Conservation (phyloP, 805 yeast genomes). For the Saccharomyces jurei region DNA sequence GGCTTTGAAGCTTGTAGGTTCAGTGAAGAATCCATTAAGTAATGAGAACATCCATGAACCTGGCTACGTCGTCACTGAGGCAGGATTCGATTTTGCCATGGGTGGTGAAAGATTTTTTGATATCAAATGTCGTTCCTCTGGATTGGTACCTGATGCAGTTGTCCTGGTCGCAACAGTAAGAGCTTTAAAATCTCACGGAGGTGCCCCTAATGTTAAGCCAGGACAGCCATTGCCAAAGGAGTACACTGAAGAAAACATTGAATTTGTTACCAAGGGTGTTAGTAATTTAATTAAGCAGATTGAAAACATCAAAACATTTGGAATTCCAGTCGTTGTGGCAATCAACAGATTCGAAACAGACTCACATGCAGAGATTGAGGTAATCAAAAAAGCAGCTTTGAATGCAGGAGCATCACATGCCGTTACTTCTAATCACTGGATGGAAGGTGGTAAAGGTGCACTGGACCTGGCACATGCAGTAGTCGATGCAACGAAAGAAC, state of each 20-base stretch:
- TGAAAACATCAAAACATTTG: conserved; percentile 71
- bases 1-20: conserved; percentile 84
- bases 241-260: conserved; percentile 75
- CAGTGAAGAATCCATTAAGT: conserved; percentile 33
- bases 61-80: conserved; percentile 94
- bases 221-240: conserved; percentile 80
- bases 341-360: conserved; percentile 83
- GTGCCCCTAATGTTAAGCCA: conserved; percentile 94
- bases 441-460: conserved; percentile 90
- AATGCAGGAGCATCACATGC: conserved; percentile 94
- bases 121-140: conserved; percentile 90
- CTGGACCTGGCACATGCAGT: conserved; percentile 77
- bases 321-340: conserved; percentile 91
- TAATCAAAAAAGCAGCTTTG: conserved; percentile 70
- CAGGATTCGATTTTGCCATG: conserved; percentile 98
- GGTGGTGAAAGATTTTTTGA: conserved; percentile 97
- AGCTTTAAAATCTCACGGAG: conserved; percentile 95
- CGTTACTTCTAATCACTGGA: conserved; percentile 89
- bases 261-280: conserved; percentile 68
- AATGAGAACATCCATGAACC: conserved; percentile 28
- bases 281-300: conserved; percentile 88
- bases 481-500: conserved; percentile 58
- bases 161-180: conserved; percentile 93
- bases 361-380: conserved; percentile 68
- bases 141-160: conserved; percentile 79